Percentiles rank a stretch among this genome's conserved stretches.
These are phyloP conservation scores for Microbotryomycetes sp. DNA, from an alignment of 1,284 basidiomycete genomes.

Conservation along the genomic window DNA sequence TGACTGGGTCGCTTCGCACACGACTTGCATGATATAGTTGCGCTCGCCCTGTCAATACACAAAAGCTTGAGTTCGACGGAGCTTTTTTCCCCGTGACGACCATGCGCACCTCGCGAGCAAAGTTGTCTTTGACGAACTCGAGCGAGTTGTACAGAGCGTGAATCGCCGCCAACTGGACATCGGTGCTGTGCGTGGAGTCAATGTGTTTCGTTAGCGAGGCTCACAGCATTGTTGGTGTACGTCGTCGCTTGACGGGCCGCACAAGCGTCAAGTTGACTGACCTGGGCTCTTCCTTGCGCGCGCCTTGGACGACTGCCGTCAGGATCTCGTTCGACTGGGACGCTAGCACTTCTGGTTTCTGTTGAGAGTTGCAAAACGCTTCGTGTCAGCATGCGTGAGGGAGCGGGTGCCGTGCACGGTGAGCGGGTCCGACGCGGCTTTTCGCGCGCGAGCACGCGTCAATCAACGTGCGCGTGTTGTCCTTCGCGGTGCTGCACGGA, in stretches of 20 bases:
- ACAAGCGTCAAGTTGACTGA: not conserved
- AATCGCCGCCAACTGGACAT: slow-evolving; percentile 93
- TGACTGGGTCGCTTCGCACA: slow-evolving; percentile 96
- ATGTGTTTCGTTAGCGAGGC: too few species aligned
- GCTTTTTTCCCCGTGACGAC: slow-evolving; percentile 10
- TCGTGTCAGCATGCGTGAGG: not conserved
- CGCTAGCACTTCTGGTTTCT: slow-evolving; percentile 87
- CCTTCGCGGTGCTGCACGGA: not conserved
- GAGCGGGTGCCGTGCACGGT: not conserved
- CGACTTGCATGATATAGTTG: slow-evolving; percentile 99
- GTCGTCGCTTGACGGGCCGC: too few species aligned
- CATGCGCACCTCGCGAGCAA: slow-evolving; percentile 76
- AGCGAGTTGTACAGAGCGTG: slow-evolving; percentile 91
- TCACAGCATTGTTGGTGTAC: too few species aligned
- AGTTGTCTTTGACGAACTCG: slow-evolving; percentile 96
- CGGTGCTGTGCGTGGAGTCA: too few species aligned
- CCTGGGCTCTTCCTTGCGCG: slow-evolving; percentile 81
- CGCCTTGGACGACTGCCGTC: slow-evolving; percentile 97
- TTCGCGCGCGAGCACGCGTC: not conserved
- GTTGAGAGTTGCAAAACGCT: not conserved
- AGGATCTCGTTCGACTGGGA: slow-evolving; percentile 93
- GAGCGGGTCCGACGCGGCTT: not conserved
- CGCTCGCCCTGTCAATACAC: slow-evolving; percentile 68
- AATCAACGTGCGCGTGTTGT: not conserved
- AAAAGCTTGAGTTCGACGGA: slow-evolving; percentile 1